Base-by-base conservation (phyloP, 2,329 filamentous ascomycete genomes). In the Fusarium ramigenum region DNA sequence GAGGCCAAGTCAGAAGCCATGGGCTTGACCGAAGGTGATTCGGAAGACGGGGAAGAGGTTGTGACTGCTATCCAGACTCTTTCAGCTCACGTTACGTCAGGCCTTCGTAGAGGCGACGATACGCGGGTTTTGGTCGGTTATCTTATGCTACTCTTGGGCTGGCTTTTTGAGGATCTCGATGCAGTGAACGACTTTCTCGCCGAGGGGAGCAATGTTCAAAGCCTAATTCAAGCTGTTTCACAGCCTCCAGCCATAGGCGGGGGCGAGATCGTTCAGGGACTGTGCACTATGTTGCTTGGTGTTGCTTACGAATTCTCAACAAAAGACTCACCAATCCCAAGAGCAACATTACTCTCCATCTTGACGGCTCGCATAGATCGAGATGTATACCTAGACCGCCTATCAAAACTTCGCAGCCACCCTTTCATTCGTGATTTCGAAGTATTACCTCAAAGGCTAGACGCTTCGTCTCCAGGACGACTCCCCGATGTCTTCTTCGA, bases 251-350 rank as follows among this genome's bases (percentile, higher is more conserved):
- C 87, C 74, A 83, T 87, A 34, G 89, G 90, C 18, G 90, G 90
- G 18, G 91, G 91, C 66, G 85, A 89, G 25, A 85, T 97, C 37
- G 87, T 96, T 19, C 93, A 94, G 73, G 96, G 96, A 4, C 87
- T 99, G 18, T 94, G 93, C 79, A 93, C 95, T 21, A 91, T 95
- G 79, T 84, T 99, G 1, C 87, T 98, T 3, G 96, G 96, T 15
- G 92, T 97, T 25, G 88, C 96, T 9, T 99, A 98, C 80, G 96
- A 99, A 78, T 99, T 98, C 79, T 98, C 96, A 15, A 98, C 96
- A 1, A 97, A 97, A 80, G 96, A 99, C 82, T 98, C 96, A 0
- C 94, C 96, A 0, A 92, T 99, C 58, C 90, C 96, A 10, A 89
- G 96, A 69, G 87, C 91, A 30, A 95, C 93, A 15, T 84, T 99